Conservation (phyloP, 805 yeast genomes). For the Nakazawaea sp. region DNA sequence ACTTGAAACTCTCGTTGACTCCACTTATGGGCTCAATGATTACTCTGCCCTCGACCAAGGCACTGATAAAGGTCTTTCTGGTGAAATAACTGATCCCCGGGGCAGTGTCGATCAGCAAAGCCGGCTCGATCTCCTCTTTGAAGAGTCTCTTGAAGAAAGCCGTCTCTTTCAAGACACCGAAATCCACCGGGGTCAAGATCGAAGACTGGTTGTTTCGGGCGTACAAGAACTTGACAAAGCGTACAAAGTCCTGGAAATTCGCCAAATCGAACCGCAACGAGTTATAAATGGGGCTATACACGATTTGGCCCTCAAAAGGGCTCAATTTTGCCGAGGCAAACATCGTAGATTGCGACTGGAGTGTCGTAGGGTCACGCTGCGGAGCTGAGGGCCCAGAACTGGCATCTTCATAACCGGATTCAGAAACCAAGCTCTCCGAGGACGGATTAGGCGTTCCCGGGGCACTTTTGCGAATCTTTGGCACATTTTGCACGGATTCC, state of each 20-base stretch:
- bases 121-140: constrained; percentile 75
- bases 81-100: constrained; percentile 59
- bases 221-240: constrained; percentile 23
- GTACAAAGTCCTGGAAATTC: constrained; percentile 37
- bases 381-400: background rate
- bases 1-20: constrained; percentile 65
- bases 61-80: constrained; percentile 52
- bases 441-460: constrained; percentile 11
- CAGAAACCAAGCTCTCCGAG: constrained; percentile 2
- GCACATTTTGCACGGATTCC: constrained; percentile 34
- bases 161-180: constrained; percentile 34
- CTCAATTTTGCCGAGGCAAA: constrained; percentile 11
- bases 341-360: constrained; percentile 8
- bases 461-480: constrained; percentile 13
- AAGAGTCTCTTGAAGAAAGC: constrained; percentile 59
- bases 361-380: constrained; percentile 6
- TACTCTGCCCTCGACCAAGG: constrained; percentile 74
- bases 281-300: constrained; percentile 24
- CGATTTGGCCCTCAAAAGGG: constrained; percentile 17
- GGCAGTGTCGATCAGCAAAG: constrained; percentile 55
- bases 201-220: constrained; percentile 5
- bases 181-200: constrained; percentile 11
- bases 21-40: constrained; percentile 84
- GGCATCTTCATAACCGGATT: background rate
- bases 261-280: constrained; percentile 36